Evolutionary conservation across 257 asterid species (phyloP).

Genomic region (Echites panduratus): DNA sequence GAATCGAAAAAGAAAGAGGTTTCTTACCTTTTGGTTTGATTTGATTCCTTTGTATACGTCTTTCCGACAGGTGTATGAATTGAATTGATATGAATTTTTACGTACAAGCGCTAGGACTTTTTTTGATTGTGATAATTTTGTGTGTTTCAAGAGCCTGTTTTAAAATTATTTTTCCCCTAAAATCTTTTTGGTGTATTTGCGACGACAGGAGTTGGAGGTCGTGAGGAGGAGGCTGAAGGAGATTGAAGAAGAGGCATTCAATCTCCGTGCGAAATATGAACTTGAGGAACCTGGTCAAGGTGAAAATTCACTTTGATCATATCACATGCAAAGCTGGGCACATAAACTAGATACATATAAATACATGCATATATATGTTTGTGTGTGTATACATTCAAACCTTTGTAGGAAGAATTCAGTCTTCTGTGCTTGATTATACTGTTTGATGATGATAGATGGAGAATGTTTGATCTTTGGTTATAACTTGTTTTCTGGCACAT

Average conservation of each 20-base stretch:
- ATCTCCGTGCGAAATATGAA: constrained; percentile 76
- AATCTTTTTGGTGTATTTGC: not conserved
- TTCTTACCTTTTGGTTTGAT: not conserved
- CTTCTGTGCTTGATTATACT: not conserved
- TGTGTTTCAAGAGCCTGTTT: not conserved
- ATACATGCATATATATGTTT: not conserved
- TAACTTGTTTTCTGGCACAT: not conserved
- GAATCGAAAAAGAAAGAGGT: constrained; percentile 2
- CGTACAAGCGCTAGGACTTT: not conserved
- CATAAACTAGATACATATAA: too few species aligned
- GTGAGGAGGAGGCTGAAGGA: constrained; percentile 72
- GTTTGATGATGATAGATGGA: not conserved
- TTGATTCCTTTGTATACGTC: too few species aligned
- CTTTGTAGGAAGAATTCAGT: not conserved
- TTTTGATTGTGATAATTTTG: not conserved
- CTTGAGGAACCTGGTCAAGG: constrained; percentile 56
- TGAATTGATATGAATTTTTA: not conserved
- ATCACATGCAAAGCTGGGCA: not conserved
- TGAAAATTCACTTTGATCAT: constrained; percentile 9
- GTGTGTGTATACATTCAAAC: not conserved
- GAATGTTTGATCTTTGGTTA: too few species aligned
- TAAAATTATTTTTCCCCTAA: not conserved
- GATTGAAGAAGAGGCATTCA: constrained; percentile 79
- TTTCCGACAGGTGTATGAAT: not conserved
- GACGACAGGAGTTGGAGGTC: constrained; percentile 59